A percentile compares a stretch with the other conserved stretches of the same genome.
These are phyloP conservation scores for Aspergillus nidulans DNA, from an alignment of 495 filamentous ascomycete genomes.

Conservation along the genomic window DNA sequence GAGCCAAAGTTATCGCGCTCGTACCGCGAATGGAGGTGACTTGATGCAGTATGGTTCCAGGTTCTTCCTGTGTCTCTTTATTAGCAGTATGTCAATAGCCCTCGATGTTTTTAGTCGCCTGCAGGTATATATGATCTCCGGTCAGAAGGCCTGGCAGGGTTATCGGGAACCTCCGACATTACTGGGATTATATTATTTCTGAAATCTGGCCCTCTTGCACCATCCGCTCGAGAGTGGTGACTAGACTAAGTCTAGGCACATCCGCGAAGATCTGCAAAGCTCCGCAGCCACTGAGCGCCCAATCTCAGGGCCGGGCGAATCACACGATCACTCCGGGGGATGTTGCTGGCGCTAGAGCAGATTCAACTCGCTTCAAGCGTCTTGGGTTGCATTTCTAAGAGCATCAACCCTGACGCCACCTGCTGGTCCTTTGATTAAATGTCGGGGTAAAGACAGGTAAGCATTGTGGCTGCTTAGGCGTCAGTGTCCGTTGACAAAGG, in stretches of 20 bases:
- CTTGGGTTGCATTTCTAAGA: slow-evolving; percentile 16
- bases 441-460: neutral
- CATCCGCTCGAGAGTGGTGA: neutral
- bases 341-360: neutral
- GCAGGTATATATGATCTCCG: no score
- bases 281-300: neutral
- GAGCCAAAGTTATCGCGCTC: no score
- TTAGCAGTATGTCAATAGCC: no score
- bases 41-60: no score
- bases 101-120: no score
- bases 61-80: no score
- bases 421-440: neutral
- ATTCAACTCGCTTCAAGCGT: neutral
- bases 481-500: no score
- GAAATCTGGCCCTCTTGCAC: no score
- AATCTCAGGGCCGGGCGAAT: neutral
- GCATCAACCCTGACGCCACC: neutral
- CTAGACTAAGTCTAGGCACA: neutral
- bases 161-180: neutral
- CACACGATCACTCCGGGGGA: neutral
- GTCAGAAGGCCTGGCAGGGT: no score
- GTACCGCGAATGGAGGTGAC: no score
- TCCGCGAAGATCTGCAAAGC: slow-evolving; percentile 5
- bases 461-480: slow-evolving; percentile 9
- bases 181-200: no score